These are phyloP conservation scores for Endocarpon pusillum DNA, from an alignment of 495 filamentous ascomycete species.

Conservation along the genomic window DNA sequence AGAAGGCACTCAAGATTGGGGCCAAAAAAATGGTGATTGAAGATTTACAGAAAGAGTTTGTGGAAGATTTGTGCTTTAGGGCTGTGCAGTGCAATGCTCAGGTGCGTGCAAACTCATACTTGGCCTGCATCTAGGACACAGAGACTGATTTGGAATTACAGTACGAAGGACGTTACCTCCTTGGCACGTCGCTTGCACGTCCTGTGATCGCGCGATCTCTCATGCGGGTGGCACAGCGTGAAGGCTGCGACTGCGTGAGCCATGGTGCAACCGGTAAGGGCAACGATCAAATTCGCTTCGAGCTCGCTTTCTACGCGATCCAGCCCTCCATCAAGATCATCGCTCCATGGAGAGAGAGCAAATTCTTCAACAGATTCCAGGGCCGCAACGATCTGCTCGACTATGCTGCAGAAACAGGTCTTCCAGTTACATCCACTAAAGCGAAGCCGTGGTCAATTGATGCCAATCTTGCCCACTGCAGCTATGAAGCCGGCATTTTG, in stretches of 20 bases:
- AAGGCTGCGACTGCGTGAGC: slow-evolving; percentile 44
- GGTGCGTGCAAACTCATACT: too few species aligned
- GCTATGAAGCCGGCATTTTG: slow-evolving; percentile 71
- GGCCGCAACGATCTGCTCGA: slow-evolving; percentile 80
- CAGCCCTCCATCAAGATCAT: slow-evolving; percentile 69
- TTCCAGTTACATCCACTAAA: slow-evolving; percentile 80
- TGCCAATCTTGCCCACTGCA: slow-evolving; percentile 83
- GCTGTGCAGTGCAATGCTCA: slow-evolving; percentile 74
- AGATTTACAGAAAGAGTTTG: slow-evolving; percentile 59
- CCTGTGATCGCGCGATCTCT: slow-evolving; percentile 78
- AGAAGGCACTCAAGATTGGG: slow-evolving; percentile 52
- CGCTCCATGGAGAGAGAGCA: slow-evolving; percentile 72
- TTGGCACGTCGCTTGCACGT: slow-evolving; percentile 66
- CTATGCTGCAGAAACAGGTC: slow-evolving; percentile 60
- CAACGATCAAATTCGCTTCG: slow-evolving; percentile 78
- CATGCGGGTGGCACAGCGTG: slow-evolving; percentile 52
- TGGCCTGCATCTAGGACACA: too few species aligned
- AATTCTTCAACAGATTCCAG: slow-evolving; percentile 67
- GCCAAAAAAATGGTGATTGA: slow-evolving; percentile 44
- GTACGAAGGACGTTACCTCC: slow-evolving; percentile 47
- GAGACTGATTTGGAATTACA: slow-evolving; percentile 11
- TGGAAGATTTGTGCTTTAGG: slow-evolving; percentile 74
- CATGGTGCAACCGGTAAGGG: slow-evolving; percentile 82
- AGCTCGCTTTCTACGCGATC: slow-evolving; percentile 57
- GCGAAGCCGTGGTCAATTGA: slow-evolving; percentile 75